A percentile compares a stretch with the other conserved stretches of the same genome.
phyloP scores from a whole-genome alignment of 2,329 filamentous ascomycete genomes.

The Xylariales sp. region DNA sequence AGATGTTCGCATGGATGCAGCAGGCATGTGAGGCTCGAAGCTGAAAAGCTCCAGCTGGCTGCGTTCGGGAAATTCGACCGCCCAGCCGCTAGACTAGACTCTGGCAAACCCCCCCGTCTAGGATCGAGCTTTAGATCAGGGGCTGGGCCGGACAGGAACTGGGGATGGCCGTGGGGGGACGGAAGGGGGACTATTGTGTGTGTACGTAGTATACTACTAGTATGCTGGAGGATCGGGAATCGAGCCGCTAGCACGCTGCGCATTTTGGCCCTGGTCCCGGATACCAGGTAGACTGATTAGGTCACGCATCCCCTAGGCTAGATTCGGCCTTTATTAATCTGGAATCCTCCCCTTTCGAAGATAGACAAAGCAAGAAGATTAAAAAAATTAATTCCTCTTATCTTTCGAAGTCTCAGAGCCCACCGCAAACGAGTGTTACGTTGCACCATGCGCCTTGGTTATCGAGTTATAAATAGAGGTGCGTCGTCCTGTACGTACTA shows the following conservation, averaged over 20 bases:
- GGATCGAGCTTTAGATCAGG: background rate
- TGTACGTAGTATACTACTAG: too few species aligned
- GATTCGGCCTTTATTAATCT: background rate
- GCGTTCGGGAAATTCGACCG: constrained; percentile 34
- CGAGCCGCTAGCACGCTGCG: constrained; percentile 25
- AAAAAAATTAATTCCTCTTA: background rate
- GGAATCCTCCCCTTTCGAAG: too few species aligned
- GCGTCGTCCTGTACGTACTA: background rate
- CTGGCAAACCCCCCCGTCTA: background rate
- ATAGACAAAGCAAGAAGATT: background rate
- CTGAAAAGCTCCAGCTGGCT: constrained; percentile 10
- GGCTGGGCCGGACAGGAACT: background rate
- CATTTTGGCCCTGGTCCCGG: constrained; percentile 11
- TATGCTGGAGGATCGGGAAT: constrained; percentile 33
- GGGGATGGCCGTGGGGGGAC: too few species aligned
- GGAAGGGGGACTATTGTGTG: too few species aligned
- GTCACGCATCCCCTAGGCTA: background rate
- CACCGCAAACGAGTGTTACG: constrained; percentile 1
- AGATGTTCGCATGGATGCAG: background rate
- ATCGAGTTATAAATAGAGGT: constrained; percentile 24
- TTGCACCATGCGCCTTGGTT: background rate
- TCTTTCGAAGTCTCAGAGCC: constrained; percentile 2
- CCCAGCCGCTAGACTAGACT: constrained; percentile 28
- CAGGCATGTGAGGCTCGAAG: constrained; percentile 20
- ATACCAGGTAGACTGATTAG: constrained; percentile 12